Conservation (phyloP, 2,329 filamentous ascomycete genomes). For the Xylariales sp. region DNA sequence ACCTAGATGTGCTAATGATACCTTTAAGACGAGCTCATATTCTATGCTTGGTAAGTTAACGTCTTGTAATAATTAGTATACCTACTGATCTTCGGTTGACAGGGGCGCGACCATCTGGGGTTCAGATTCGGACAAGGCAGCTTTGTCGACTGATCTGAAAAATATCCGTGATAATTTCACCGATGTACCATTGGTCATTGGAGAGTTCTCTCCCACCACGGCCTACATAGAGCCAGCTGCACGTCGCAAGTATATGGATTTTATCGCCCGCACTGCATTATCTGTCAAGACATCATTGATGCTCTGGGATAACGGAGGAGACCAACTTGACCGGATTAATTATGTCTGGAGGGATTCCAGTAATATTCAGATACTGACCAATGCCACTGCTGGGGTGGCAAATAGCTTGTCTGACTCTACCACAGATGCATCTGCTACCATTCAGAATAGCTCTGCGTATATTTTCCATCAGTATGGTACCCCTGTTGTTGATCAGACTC, state of each 20-base stretch:
- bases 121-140: constrained; percentile 45
- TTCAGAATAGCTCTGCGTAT: constrained; percentile 47
- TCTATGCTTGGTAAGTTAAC: constrained; percentile 31
- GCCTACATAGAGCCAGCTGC: constrained; percentile 51
- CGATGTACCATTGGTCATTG: constrained; percentile 49
- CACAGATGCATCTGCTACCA: constrained; percentile 36
- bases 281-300: constrained; percentile 46
- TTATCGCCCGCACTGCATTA: constrained; percentile 42
- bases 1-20: constrained; percentile 1
- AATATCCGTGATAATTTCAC: constrained; percentile 50
- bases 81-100: too few relatives aligned
- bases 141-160: constrained; percentile 44
- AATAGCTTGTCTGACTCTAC: constrained; percentile 52
- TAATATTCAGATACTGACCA: constrained; percentile 40
- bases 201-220: constrained; percentile 50
- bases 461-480: constrained; percentile 49
- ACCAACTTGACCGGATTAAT: constrained; percentile 46
- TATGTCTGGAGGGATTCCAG: constrained; percentile 47
- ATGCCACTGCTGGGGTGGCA: constrained; percentile 33
- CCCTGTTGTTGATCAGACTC: constrained; percentile 32
- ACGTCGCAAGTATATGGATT: constrained; percentile 55
- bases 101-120: constrained; percentile 54
- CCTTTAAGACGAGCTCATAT: constrained; percentile 36
- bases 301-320: constrained; percentile 57
- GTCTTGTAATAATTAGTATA: too few relatives aligned